These are phyloP conservation scores for Escallonia herrerae DNA, from an alignment of 129 eudicot genomes.

Conservation along the genomic window DNA sequence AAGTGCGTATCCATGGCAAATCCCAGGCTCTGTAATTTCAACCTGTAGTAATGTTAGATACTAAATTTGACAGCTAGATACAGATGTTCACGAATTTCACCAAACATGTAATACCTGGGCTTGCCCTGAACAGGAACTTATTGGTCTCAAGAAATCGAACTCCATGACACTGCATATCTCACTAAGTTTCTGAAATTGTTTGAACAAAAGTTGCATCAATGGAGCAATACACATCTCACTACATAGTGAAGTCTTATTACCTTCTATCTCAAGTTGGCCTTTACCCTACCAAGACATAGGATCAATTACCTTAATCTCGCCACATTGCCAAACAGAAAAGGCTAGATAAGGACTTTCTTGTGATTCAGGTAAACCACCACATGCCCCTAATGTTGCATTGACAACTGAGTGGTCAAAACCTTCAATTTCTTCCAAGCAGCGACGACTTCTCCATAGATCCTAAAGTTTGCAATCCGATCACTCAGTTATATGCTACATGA, in stretches of 20 bases:
- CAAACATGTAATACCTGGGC: constrained; percentile 41
- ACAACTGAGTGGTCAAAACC: constrained; percentile 81
- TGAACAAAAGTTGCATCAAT: constrained; percentile 3
- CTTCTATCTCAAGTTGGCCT: background rate
- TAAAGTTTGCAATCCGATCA: constrained; percentile 10
- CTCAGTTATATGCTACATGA: background rate
- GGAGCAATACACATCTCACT: too few relatives aligned
- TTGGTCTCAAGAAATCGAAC: constrained; percentile 60
- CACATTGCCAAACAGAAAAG: constrained; percentile 81
- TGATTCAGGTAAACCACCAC: constrained; percentile 52
- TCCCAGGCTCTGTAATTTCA: constrained; percentile 45
- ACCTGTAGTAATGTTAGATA: constrained; percentile 31
- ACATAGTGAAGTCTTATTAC: background rate
- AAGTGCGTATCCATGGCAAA: constrained; percentile 81
- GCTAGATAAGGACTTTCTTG: constrained; percentile 59
- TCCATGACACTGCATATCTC: constrained; percentile 57
- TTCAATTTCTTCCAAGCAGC: constrained; percentile 51
- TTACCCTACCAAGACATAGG: too few relatives aligned
- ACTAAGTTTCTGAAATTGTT: constrained; percentile 57
- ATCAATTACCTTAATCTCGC: constrained; percentile 53
- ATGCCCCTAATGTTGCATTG: constrained; percentile 72
- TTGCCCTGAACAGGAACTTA: constrained; percentile 54
- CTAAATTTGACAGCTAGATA: background rate
- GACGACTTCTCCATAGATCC: constrained; percentile 95
- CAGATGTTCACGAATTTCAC: too few relatives aligned